Conservation (phyloP, 257 asterid genomes). For the Solanum okadae region DNA sequence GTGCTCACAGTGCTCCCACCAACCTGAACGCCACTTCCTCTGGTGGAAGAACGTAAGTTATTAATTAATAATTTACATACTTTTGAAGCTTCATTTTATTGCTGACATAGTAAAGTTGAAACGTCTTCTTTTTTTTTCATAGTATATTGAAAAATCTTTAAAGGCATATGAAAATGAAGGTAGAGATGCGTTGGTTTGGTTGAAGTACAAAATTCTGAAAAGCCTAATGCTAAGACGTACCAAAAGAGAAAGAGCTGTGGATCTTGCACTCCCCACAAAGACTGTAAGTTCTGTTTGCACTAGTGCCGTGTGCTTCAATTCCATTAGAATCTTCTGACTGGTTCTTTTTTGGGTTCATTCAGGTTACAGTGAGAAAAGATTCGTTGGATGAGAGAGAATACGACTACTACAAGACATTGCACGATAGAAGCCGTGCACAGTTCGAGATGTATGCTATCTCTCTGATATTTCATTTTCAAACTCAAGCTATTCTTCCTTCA, state of each 20-base stretch:
- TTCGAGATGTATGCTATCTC: conserved; percentile 44
- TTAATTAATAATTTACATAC: background rate
- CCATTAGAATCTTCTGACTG: background rate
- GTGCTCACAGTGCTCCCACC: background rate
- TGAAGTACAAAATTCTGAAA: conserved; percentile 62
- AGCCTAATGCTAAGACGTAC: conserved; percentile 74
- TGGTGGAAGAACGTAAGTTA: background rate
- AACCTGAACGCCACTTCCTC: background rate
- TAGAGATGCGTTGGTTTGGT: conserved; percentile 53
- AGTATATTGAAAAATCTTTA: conserved; percentile 26
- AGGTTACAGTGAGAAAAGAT: conserved; percentile 71
- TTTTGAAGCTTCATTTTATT: background rate
- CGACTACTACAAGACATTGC: conserved; percentile 30
- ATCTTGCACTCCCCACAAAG: conserved; percentile 83
- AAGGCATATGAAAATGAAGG: background rate
- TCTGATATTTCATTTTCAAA: background rate
- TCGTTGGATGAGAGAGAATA: conserved; percentile 55
- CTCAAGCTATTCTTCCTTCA: background rate
- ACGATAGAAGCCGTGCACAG: conserved; percentile 50
- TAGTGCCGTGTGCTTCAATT: background rate
- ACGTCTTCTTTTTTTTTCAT: background rate
- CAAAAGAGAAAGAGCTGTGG: conserved; percentile 87
- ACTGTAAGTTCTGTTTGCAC: conserved; percentile 35
- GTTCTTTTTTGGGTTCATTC: conserved; percentile 6
- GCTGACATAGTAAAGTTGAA: background rate